phyloP scores from a whole-genome alignment of 768 basidiomycete genomes.

The Glaciozyma martinii region DNA sequence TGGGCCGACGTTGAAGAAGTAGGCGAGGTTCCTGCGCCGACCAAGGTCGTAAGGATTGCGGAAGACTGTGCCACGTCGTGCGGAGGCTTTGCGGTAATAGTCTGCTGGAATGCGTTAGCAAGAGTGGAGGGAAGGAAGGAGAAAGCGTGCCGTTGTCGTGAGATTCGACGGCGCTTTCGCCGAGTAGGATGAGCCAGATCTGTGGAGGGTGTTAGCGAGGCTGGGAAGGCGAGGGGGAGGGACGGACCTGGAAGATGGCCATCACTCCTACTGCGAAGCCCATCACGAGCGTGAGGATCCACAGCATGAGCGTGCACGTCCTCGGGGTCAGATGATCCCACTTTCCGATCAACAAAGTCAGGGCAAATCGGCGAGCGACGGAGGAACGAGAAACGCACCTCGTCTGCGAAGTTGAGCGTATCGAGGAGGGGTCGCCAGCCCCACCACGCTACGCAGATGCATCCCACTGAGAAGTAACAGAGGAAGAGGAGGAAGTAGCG shows the following conservation, averaged over 20 bases:
- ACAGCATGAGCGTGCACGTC: conserved; percentile 60
- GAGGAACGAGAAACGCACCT: conserved; percentile 31
- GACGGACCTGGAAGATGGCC: conserved; percentile 56
- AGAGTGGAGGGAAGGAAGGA: background rate
- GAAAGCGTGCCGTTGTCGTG: conserved; percentile 58
- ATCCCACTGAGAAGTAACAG: conserved; percentile 72
- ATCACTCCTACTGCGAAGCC: conserved; percentile 65
- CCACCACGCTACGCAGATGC: conserved; percentile 52
- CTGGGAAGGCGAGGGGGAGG: background rate
- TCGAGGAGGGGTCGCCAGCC: conserved; percentile 60
- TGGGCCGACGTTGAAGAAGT: conserved; percentile 80
- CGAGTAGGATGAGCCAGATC: conserved; percentile 55
- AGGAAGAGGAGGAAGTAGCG: conserved; percentile 94
- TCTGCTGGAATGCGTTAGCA: conserved; percentile 31
- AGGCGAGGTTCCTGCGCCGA: conserved; percentile 56
- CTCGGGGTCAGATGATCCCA: conserved; percentile 63
- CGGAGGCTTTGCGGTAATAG: conserved; percentile 62
- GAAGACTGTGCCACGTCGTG: conserved; percentile 66
- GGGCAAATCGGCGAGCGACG: background rate
- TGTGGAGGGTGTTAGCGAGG: conserved; percentile 31
- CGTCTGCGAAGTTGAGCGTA: conserved; percentile 45
- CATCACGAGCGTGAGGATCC: conserved; percentile 65
- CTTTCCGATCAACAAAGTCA: conserved; percentile 31
- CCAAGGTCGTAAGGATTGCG: conserved; percentile 89
- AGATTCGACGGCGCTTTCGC: conserved; percentile 81